Conservation (phyloP, 176 grass and related monocot genomes). For the Oryza longistaminata region DNA sequence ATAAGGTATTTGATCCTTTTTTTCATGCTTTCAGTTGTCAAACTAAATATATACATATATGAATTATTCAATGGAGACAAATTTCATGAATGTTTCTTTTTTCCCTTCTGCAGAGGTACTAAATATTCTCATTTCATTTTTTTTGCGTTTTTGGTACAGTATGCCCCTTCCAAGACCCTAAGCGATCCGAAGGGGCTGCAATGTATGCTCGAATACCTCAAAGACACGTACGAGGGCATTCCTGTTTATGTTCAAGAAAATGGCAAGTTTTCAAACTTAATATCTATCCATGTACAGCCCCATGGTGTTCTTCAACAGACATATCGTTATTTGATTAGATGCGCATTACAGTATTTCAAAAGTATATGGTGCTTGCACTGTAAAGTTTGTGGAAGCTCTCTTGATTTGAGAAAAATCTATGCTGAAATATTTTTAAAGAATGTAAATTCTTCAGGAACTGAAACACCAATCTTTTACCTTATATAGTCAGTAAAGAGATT, state of each 20-base stretch:
- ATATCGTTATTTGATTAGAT: not conserved
- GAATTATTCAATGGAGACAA: too few relatives aligned
- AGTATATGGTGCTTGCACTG: not conserved
- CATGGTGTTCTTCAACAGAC: not conserved
- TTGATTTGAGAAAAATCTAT: not conserved
- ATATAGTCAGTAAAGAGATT: too few relatives aligned
- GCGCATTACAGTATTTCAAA: not conserved
- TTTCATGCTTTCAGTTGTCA: not conserved
- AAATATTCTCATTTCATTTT: not conserved
- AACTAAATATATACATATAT: too few relatives aligned
- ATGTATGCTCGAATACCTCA: constrained; percentile 58
- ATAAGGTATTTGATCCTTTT: constrained; percentile 36
- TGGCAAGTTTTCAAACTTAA: constrained; percentile 36
- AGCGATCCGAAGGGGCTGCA: constrained; percentile 65
- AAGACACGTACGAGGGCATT: constrained; percentile 54
- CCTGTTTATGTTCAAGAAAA: constrained; percentile 90
- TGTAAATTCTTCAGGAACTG: not conserved
- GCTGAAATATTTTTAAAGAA: too few relatives aligned
- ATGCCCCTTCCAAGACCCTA: constrained; percentile 26
- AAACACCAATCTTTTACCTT: not conserved
- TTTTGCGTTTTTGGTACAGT: constrained; percentile 23
- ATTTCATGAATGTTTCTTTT: too few relatives aligned
- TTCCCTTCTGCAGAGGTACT: not conserved
- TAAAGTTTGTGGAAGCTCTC: not conserved
- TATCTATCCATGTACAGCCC: not conserved